Evolutionary conservation across 106 monocot genomes (phyloP), one percentile per base, ranked within the genome.

Genomic region (Triglochin maritima): DNA sequence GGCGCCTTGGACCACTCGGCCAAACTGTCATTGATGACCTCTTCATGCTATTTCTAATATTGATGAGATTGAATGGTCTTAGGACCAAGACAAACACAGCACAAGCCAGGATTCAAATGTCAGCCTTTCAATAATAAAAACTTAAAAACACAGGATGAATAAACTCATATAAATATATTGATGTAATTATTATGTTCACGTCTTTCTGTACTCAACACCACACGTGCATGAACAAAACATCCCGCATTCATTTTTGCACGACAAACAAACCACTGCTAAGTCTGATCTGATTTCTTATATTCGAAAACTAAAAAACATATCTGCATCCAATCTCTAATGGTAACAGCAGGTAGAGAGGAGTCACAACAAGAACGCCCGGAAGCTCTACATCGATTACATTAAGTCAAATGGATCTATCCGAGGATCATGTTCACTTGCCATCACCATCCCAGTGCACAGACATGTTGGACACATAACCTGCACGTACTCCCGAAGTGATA

Each of bases 391-490:
- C 63, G 16, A 45, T 68, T 17, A 68, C 17, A 59, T 70, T 47
- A 70, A 70, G 49, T 90, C 90, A 59, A 90, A 90, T 46, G 90
- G 93, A 65, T 93, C 85, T 7, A 93, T 84, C 3, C 93, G 83
- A 56, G 81, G 88, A 76, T 93, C 93, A 60, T 93, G 93, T 69
- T 93, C 89, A 44, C 93, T 93, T 46, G 93, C 93, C 93, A 93
- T 93, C 2, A 80, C 84, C 89, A 86, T 86, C 55, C 93, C 93
- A 3, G 93, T 94, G 78, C 93, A 94, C 42, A 94, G 84, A 82
- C 93, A 94, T 61, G 93, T 94, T 1, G 93, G 93, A 63, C 93
- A 94, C 93, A 89, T 94, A 7, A 94, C 93, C 93, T 94, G 74
- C 15, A 67, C 7, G n/a, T 11, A 11, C 5, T 59, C 15, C 10